Conservation (phyloP, 345 rosid species). For the Streptanthus diversifolius region DNA sequence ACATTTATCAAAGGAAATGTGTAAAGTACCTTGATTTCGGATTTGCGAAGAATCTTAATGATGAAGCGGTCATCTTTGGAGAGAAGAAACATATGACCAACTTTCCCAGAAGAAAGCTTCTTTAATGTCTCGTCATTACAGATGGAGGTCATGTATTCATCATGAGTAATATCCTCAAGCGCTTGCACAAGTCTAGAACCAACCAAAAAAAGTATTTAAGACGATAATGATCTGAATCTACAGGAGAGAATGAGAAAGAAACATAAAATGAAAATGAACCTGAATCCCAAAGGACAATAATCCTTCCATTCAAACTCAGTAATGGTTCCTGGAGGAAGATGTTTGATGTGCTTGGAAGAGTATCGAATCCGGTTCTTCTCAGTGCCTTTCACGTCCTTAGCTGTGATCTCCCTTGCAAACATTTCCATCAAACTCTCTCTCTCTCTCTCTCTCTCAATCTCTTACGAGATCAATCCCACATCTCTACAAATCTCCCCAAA, state of each 20-base stretch:
- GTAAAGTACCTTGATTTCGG: constrained; percentile 49
- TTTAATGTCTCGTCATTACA: constrained; percentile 44
- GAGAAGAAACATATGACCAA: constrained; percentile 40
- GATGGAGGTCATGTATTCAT: constrained; percentile 43
- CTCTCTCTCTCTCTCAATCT: not conserved
- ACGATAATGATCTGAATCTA: no score
- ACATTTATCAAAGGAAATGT: no score
- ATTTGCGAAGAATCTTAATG: constrained; percentile 47
- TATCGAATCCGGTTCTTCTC: constrained; percentile 34
- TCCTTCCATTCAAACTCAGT: constrained; percentile 50
- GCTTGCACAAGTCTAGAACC: constrained; percentile 44
- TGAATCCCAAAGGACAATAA: constrained; percentile 56
- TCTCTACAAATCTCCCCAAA: not conserved
- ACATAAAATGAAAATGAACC: constrained; percentile 30
- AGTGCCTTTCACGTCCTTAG: constrained; percentile 33
- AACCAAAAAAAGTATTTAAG: not conserved
- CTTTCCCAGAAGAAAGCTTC: constrained; percentile 42
- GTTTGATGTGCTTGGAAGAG: constrained; percentile 26
- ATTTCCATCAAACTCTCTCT: constrained; percentile 12
- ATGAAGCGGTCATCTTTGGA: constrained; percentile 41
- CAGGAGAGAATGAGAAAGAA: no score
- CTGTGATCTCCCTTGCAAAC: constrained; percentile 30
- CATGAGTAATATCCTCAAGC: constrained; percentile 41
- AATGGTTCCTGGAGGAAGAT: constrained; percentile 32
- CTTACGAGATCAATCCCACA: constrained; percentile 11